phyloP scores from a whole-genome alignment of 768 basidiomycete genomes.

The Fomitopsis serialis region DNA sequence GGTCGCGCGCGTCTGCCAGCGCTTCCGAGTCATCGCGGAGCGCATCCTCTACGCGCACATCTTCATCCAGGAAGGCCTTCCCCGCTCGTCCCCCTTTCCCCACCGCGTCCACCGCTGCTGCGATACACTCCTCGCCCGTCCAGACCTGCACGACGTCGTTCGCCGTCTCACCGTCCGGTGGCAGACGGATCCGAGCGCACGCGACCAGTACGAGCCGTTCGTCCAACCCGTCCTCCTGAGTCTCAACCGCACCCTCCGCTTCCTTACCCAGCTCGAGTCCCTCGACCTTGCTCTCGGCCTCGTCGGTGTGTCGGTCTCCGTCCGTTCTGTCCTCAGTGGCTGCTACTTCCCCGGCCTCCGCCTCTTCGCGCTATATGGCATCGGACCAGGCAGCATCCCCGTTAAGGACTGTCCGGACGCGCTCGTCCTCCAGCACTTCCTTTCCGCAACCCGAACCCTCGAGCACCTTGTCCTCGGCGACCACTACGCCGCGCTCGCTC shows the following conservation, averaged over 20 bases:
- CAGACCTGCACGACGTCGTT: slow-evolving; percentile 41
- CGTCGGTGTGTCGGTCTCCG: slow-evolving; percentile 31
- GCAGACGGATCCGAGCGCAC: slow-evolving; percentile 36
- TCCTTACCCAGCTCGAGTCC: slow-evolving; percentile 42
- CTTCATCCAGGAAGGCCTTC: slow-evolving; percentile 41
- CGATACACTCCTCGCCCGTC: slow-evolving; percentile 40
- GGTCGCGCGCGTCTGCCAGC: slow-evolving; percentile 40
- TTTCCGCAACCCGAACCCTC: slow-evolving; percentile 35
- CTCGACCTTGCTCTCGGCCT: slow-evolving; percentile 54
- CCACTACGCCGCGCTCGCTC: slow-evolving; percentile 37
- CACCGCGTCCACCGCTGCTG: slow-evolving; percentile 45
- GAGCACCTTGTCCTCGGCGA: slow-evolving; percentile 37
- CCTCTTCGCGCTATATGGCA: slow-evolving; percentile 27
- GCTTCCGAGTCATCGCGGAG: slow-evolving; percentile 45
- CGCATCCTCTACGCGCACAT: slow-evolving; percentile 53
- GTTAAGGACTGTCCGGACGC: slow-evolving; percentile 26
- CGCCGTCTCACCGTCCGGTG: slow-evolving; percentile 49
- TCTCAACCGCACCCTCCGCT: slow-evolving; percentile 35
- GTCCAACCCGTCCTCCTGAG: slow-evolving; percentile 16
- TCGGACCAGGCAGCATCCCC: slow-evolving; percentile 33
- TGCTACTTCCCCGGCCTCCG: slow-evolving; percentile 26
- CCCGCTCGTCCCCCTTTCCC: slow-evolving; percentile 32
- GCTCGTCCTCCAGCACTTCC: slow-evolving; percentile 29
- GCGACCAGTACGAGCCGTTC: slow-evolving; percentile 18
- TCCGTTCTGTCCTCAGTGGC: slow-evolving; percentile 15